These are phyloP conservation scores for Penicillium cataractarum DNA, from an alignment of 495 filamentous ascomycete genomes.

Conservation along the genomic window DNA sequence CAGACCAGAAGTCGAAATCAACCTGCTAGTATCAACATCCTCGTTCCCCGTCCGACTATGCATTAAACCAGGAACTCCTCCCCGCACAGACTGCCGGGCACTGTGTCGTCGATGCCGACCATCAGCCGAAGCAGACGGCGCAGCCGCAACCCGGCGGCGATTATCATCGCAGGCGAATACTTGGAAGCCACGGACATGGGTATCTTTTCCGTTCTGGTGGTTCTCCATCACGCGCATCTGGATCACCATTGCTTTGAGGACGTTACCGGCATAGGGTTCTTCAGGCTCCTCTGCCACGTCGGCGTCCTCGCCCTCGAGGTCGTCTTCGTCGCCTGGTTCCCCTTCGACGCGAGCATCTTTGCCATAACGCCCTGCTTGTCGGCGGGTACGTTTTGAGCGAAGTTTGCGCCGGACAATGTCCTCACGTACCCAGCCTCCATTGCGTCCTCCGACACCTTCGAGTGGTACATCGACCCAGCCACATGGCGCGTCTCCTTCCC, in stretches of 20 bases:
- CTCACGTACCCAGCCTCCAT: constrained; percentile 41
- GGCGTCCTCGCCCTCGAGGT: constrained; percentile 13
- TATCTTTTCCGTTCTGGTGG: constrained; percentile 99
- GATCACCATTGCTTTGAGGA: constrained; percentile 81
- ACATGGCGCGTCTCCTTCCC: constrained; percentile 74
- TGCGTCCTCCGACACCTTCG: constrained; percentile 61
- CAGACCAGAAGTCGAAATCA: constrained; percentile 34
- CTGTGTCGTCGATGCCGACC: constrained; percentile 35
- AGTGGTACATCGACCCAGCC: constrained; percentile 91
- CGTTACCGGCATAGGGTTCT: constrained; percentile 59
- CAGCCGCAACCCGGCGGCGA: constrained; percentile 35
- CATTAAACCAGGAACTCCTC: constrained; percentile 23
- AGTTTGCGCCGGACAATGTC: constrained; percentile 12
- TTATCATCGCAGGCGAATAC: constrained; percentile 77
- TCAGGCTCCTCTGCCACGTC: constrained; percentile 36
- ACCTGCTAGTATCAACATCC: constrained; percentile 30
- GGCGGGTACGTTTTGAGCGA: constrained; percentile 17
- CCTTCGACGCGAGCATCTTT: constrained; percentile 9
- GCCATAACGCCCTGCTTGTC: background rate
- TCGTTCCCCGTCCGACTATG: constrained; percentile 26
- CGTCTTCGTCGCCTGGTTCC: constrained; percentile 9
- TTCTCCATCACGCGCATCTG: constrained; percentile 91
- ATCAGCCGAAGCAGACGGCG: constrained; percentile 45
- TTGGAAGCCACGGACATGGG: constrained; percentile 91
- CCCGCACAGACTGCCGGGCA: constrained; percentile 35